phyloP scores from a whole-genome alignment of 371 early-diverging fungal species.

The Catenaria anguillulae region DNA sequence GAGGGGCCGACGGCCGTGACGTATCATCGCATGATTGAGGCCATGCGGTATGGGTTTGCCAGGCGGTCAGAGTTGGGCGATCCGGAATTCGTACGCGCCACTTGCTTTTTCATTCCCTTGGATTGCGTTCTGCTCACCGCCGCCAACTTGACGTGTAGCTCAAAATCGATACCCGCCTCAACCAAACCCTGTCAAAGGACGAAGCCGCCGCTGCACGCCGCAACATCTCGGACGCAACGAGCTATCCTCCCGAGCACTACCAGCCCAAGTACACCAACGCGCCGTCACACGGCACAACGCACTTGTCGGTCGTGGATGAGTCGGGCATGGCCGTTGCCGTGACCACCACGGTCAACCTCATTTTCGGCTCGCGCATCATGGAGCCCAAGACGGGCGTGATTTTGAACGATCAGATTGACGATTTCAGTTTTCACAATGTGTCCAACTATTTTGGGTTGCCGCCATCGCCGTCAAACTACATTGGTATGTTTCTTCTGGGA shows the following conservation, averaged over 20 bases:
- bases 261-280: slow-evolving; percentile 56
- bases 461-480: slow-evolving; percentile 70
- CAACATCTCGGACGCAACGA: slow-evolving; percentile 62
- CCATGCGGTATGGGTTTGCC: slow-evolving; percentile 82
- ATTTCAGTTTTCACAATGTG: slow-evolving; percentile 80
- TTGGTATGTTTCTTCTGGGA: slow-evolving; percentile 29
- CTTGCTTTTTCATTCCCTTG: no score
- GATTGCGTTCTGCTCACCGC: no score
- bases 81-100: no score
- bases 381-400: slow-evolving; percentile 90
- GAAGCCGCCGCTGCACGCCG: slow-evolving; percentile 44
- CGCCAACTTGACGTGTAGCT: no score
- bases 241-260: slow-evolving; percentile 52
- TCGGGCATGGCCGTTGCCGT: slow-evolving; percentile 73
- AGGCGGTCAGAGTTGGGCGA: slow-evolving; percentile 71
- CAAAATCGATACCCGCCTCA: slow-evolving; percentile 28
- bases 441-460: slow-evolving; percentile 71
- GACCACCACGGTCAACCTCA: slow-evolving; percentile 89
- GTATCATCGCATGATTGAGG: slow-evolving; percentile 69
- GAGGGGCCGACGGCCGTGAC: slow-evolving; percentile 39
- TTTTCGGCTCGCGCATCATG: slow-evolving; percentile 89
- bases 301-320: slow-evolving; percentile 78
- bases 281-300: slow-evolving; percentile 93
- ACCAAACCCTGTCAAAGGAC: slow-evolving; percentile 49
- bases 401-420: slow-evolving; percentile 97